Percentiles rank a stretch among this genome's conserved stretches.
phyloP scores from a whole-genome alignment of 2,329 filamentous ascomycete genomes.

The Coleophoma eucalyptorum region DNA sequence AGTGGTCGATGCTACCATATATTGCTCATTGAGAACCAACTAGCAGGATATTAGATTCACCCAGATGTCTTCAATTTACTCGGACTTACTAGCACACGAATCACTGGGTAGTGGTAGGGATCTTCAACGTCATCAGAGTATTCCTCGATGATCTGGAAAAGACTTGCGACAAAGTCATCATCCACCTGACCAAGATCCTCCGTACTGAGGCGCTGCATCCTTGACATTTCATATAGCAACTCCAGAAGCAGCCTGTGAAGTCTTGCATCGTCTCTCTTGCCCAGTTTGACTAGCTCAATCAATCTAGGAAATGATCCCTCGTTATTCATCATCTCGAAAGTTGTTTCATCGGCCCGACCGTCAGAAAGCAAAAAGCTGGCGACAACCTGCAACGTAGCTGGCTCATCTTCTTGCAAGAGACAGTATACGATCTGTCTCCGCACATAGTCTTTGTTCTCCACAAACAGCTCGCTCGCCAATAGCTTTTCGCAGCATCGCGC shows the following conservation, averaged over 20 bases:
- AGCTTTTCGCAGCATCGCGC: conserved; percentile 77
- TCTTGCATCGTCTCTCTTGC: conserved; percentile 60
- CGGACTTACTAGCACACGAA: conserved; percentile 75
- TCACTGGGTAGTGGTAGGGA: conserved; percentile 93
- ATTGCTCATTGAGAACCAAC: conserved; percentile 97
- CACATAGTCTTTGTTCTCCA: conserved; percentile 76
- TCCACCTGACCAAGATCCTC: conserved; percentile 74
- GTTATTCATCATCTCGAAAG: conserved; percentile 82
- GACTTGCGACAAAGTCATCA: conserved; percentile 77
- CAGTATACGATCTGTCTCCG: conserved; percentile 91
- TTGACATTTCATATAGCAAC: conserved; percentile 92
- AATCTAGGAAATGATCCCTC: conserved; percentile 82
- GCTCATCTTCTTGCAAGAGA: conserved; percentile 84
- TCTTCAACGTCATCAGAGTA: conserved; percentile 84
- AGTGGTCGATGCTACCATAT: conserved; percentile 75
- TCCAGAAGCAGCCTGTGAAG: conserved; percentile 82
- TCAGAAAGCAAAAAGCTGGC: conserved; percentile 83
- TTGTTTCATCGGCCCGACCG: conserved; percentile 71
- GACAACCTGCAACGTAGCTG: conserved; percentile 75
- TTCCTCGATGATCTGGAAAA: conserved; percentile 85
- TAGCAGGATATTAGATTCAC: conserved; percentile 29
- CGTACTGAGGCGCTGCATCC: conserved; percentile 75
- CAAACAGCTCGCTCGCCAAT: conserved; percentile 71
- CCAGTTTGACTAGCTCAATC: conserved; percentile 71
- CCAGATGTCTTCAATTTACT: too few species aligned